phyloP scores from a whole-genome alignment of 2,329 filamentous ascomycete species.

The Aspergillus pseudoglaucus region DNA sequence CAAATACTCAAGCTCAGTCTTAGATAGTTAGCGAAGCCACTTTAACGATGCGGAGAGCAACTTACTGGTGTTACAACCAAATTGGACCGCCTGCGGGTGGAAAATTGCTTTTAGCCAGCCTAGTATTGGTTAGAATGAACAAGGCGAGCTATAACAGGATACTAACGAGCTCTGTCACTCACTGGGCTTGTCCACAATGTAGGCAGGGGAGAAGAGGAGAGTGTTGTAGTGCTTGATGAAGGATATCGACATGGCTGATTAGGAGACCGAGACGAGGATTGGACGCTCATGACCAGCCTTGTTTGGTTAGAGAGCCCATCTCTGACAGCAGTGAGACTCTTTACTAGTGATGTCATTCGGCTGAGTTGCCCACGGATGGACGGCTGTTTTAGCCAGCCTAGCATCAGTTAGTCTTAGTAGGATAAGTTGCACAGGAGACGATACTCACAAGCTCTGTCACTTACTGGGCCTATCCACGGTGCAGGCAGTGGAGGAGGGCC shows the following conservation, averaged over 20 bases:
- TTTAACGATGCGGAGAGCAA: neutral
- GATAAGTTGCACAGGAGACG: neutral
- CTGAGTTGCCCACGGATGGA: neutral
- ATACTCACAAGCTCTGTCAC: neutral
- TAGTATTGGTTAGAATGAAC: neutral
- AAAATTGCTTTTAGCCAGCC: neutral
- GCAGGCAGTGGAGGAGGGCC: neutral
- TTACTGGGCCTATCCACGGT: neutral
- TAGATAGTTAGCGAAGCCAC: too few species aligned
- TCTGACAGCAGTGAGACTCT: neutral
- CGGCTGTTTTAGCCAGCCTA: neutral
- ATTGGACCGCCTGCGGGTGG: neutral
- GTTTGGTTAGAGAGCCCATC: neutral
- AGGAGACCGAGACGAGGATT: neutral
- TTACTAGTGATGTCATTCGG: neutral
- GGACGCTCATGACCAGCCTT: neutral
- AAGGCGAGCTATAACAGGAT: neutral
- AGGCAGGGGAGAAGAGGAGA: neutral
- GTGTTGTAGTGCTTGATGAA: neutral
- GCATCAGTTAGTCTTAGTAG: neutral
- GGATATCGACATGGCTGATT: neutral
- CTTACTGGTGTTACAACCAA: neutral
- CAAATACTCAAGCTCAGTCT: too few species aligned
- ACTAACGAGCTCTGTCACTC: constrained; percentile 6
- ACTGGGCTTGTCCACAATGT: constrained; percentile 2